Evolutionary conservation across 2,329 filamentous ascomycete genomes (phyloP).

Genomic region (Aspergillus terreus): DNA sequence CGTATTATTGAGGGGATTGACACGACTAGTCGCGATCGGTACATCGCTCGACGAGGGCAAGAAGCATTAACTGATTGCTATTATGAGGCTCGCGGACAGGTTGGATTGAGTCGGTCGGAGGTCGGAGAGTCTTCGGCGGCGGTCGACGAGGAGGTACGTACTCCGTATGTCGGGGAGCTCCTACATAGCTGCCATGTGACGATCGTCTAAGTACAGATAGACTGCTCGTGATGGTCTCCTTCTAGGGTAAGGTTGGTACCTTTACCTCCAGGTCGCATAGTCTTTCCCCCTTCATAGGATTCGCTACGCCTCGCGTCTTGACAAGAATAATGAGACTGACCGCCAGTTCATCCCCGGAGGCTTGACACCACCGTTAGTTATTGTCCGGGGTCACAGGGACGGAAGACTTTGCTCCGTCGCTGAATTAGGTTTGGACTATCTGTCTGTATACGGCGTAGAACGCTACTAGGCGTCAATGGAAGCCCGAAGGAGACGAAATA

Average conservation of each 20-base stretch:
- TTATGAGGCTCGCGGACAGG: too few relatives aligned
- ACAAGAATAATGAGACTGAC: background rate
- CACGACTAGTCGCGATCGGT: too few relatives aligned
- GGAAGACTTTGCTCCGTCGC: conserved; percentile 10
- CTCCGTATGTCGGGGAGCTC: background rate
- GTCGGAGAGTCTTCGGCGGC: too few relatives aligned
- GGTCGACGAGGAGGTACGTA: background rate
- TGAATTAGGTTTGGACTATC: background rate
- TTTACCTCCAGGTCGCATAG: too few relatives aligned
- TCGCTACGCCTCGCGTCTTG: too few relatives aligned
- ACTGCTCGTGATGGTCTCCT: conserved; percentile 4
- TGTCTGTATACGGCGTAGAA: background rate
- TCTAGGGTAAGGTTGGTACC: background rate
- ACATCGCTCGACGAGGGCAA: too few relatives aligned
- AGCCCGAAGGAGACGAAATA: background rate
- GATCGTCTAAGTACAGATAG: background rate
- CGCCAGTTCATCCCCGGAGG: background rate
- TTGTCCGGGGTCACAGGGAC: background rate
- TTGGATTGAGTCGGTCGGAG: too few relatives aligned
- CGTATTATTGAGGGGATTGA: too few relatives aligned
- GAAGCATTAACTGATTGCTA: too few relatives aligned
- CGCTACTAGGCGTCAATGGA: conserved; percentile 1
- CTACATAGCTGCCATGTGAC: background rate
- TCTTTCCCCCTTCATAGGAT: too few relatives aligned
- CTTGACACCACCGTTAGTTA: too few relatives aligned